Base-by-base conservation (phyloP, 345 rosid genomes). In the Xanthoceras sorbifolium region DNA sequence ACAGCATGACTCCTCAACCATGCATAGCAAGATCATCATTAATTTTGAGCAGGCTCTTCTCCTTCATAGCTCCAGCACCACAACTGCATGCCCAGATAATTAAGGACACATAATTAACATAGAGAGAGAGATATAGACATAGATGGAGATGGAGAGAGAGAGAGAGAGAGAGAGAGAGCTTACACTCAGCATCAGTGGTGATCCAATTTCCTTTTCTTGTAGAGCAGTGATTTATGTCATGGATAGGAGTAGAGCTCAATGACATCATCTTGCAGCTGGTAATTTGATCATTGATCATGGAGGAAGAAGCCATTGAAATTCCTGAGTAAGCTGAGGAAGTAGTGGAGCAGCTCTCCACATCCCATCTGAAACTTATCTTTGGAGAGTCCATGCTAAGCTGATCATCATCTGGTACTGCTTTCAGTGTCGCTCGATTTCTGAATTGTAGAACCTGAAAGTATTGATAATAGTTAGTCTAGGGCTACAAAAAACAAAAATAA, bases 171-270 rank as follows among this genome's bases (percentile, higher is more conserved):
- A 44, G 9, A 26, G 32, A 22, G 29, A 29, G 73, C 87, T 76
- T 89, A 95, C 99, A 95, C 67, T 93, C 98, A 23, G 99, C 79
- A 71, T 95, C 98, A 14, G 96, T 92, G 40, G 98, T 93, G 86
- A 93, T 95, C 99, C 99, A 95, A 55, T 87, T 95, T 54, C 87
- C 93, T 87, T 82, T 95, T 64, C 84, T 84, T 31, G 78, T 20
- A 32, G 55, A 59, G 62, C 73, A 77, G 7, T 55, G 71, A 74
- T 63, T 80, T 25, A 55, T 72, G 64, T 73, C 84, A 66, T 79
- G 81, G 48, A 62, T 18, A 54, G 89, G 84, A 78, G 87, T 79
- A n/a, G 89, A 86, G 48, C 67, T 84, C 68, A 87, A 54, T 32
- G 94, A 84, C 50, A 77, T 42, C 15, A 79, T 65, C 28, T 82